Percentiles rank a stretch among this genome's conserved stretches.
These are phyloP conservation scores for Ganoderma leucocontextum DNA, from an alignment of 1,284 basidiomycete genomes.

Conservation along the genomic window DNA sequence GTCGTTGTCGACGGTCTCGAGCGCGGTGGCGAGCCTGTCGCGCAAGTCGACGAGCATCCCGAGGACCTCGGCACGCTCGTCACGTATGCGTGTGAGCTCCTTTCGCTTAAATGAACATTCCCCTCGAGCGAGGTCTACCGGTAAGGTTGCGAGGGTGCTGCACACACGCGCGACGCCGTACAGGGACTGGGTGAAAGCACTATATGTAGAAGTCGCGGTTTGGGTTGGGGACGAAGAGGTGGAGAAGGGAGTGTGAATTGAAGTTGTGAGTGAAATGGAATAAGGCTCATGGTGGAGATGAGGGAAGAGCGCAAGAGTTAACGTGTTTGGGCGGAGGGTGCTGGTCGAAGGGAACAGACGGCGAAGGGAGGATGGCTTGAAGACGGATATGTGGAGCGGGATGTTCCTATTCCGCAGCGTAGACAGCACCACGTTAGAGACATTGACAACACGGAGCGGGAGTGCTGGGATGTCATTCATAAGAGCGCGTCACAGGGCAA, in stretches of 20 bases:
- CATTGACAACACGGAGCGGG: conserved; percentile 59
- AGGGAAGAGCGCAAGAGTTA: conserved; percentile 70
- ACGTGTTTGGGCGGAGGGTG: conserved; percentile 52
- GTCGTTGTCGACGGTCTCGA: conserved; percentile 33
- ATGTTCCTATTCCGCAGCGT: conserved; percentile 55
- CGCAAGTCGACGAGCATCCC: conserved; percentile 65
- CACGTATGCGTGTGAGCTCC: conserved; percentile 65
- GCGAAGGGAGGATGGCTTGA: conserved; percentile 60
- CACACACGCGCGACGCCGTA: conserved; percentile 31
- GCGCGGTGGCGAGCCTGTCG: conserved; percentile 46
- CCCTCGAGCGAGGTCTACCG: conserved; percentile 63
- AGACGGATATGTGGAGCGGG: conserved; percentile 55
- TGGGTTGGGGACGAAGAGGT: conserved; percentile 28
- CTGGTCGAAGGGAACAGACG: conserved; percentile 55
- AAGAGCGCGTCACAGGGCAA: conserved; percentile 3
- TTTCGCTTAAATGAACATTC: conserved; percentile 70
- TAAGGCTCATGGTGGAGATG: conserved; percentile 53
- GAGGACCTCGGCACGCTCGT: conserved; percentile 69
- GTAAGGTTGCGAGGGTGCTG: conserved; percentile 46
- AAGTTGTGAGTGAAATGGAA: conserved; percentile 33
- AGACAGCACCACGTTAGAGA: conserved; percentile 52
- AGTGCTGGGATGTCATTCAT: conserved; percentile 55
- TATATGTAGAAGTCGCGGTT: conserved; percentile 33
- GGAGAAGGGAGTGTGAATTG: conserved; percentile 20
- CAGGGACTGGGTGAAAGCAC: conserved; percentile 24